Base-by-base conservation (phyloP, 2,329 filamentous ascomycete genomes). In the Plenodomus biglobosus region DNA sequence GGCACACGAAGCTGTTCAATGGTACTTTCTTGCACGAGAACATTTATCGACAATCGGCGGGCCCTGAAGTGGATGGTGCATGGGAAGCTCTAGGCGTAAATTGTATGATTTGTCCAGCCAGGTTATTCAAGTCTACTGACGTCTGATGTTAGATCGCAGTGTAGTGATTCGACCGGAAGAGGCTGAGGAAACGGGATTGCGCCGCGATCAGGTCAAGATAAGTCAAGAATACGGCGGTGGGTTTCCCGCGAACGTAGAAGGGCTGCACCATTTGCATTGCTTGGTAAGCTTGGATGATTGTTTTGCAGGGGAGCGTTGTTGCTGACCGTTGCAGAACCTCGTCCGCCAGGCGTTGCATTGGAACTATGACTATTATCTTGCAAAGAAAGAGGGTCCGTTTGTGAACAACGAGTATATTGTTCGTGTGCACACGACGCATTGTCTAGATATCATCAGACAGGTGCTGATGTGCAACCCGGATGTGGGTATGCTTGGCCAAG, bases 401-500 rank as follows among this genome's bases (percentile, higher is more conserved):
- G 61, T 64, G 16, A 85, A 85, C 57, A 73, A 78, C 3, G 80
- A 82, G 17, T 65, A 72, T 30, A 78, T 85, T 37, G 65, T 85
- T 6, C 75, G 75, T 19, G 72, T 76, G 1, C 84, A 86, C 61
- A 74, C 83, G 8, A 67, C 78, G 4, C 83, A 86, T 51, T 86
- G 84, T 49, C 71, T 85, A 24, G 84, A 86, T 53, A 81, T 80
- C 3, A 50, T 86, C 38, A 79, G 83, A 1, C 83, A 86, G 61
- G 79, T 83, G 15, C 73, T 86, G 13, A 85, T 85, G 80, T 86
- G 83, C 66, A 81, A 78, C 21, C 73, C 80, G 17, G 84, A 86
- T 55, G 78, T 81, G 2, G 82, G 77, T 1, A 76, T 86, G 0
- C 73, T 85, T 0, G 82, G 82, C 11, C 82, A 86, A 56, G 76